Conservation (phyloP, 305 asterid species). For the Euphrasia arctica region DNA sequence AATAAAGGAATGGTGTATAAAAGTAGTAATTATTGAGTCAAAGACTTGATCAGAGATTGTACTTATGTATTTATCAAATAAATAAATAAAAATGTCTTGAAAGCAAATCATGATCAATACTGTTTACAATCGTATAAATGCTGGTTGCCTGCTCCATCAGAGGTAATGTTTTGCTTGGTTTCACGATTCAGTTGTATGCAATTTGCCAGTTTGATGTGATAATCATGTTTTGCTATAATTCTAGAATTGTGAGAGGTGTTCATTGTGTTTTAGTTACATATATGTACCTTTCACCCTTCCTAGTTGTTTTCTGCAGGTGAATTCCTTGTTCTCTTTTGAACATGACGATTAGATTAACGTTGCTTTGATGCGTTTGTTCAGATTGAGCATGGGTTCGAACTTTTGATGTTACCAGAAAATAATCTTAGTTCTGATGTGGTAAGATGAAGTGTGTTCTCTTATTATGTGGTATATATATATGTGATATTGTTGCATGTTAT, state of each 20-base stretch:
- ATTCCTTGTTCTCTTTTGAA: slow-evolving; percentile 10
- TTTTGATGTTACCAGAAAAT: too few relatives aligned
- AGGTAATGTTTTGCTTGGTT: not conserved
- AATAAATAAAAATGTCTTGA: slow-evolving; percentile 5
- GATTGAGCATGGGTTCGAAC: not conserved
- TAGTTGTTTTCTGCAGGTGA: not conserved
- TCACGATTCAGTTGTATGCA: not conserved
- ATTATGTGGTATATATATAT: too few relatives aligned
- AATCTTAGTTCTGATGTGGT: too few relatives aligned
- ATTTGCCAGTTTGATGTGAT: not conserved
- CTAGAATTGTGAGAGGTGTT: slow-evolving; percentile 2
- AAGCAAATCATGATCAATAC: not conserved
- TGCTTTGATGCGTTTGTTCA: not conserved
- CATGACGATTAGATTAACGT: not conserved
- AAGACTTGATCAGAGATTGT: slow-evolving; percentile 24
- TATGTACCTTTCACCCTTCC: slow-evolving; percentile 8
- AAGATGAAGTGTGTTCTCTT: too few relatives aligned
- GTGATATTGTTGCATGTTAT: too few relatives aligned
- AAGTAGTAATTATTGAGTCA: slow-evolving; percentile 12
- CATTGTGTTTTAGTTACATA: slow-evolving; percentile 5
- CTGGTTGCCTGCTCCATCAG: not conserved
- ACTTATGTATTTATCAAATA: slow-evolving; percentile 20
- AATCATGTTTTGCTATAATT: not conserved
- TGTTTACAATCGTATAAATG: not conserved
- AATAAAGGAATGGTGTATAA: slow-evolving; percentile 18